Evolutionary conservation across 192 early-diverging fungal species (phyloP).

Genomic region (Podila verticillata): DNA sequence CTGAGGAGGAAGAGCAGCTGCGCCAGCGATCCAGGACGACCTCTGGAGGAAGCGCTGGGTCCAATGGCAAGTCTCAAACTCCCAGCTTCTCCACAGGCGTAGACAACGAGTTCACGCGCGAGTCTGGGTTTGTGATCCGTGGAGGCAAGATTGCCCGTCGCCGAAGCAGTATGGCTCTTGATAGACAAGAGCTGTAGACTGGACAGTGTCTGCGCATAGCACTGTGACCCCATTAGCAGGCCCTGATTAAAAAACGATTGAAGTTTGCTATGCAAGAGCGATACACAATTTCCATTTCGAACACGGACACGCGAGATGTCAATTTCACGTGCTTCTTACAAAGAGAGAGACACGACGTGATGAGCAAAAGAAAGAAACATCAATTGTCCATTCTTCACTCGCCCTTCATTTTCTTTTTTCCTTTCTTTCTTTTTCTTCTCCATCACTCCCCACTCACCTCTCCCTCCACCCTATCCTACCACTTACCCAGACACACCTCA

Average conservation of each 20-base stretch:
- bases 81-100: conserved; percentile 17
- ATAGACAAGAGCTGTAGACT: conserved; percentile 17
- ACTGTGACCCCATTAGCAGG: too few relatives aligned
- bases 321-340: neutral
- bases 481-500: neutral
- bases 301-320: too few relatives aligned
- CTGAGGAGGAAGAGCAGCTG: conserved; percentile 24
- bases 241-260: too few relatives aligned
- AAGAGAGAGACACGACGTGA: neutral
- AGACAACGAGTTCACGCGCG: conserved; percentile 25
- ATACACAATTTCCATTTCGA: too few relatives aligned
- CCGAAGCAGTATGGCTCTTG: conserved; percentile 43
- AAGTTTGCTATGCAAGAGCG: too few relatives aligned
- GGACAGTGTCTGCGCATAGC: too few relatives aligned
- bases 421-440: neutral
- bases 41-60: too few relatives aligned
- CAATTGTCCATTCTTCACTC: neutral
- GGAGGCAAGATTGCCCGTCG: conserved; percentile 50
- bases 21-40: conserved; percentile 1
- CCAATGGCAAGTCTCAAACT: neutral
- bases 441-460: conserved; percentile 1
- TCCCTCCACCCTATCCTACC: neutral
- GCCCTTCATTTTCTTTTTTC: neutral
- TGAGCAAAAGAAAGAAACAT: neutral
- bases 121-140: conserved; percentile 45